Evolutionary conservation across 2,329 filamentous ascomycete genomes (phyloP).

Genomic region (Cladosporium phlei): DNA sequence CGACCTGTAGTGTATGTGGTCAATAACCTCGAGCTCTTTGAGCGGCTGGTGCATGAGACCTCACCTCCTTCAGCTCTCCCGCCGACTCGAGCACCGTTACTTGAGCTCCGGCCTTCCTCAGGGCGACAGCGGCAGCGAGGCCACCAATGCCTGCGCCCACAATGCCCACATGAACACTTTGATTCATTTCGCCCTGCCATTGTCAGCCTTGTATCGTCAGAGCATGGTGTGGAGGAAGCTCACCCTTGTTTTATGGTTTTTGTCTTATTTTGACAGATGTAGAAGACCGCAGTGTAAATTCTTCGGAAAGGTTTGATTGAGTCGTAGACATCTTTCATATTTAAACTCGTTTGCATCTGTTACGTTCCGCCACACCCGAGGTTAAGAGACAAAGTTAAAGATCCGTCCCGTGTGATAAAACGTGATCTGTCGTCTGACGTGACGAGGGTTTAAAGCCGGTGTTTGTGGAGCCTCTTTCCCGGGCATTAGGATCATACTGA

Average conservation of each 20-base stretch:
- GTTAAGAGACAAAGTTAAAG: too few species aligned
- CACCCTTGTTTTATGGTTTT: background rate
- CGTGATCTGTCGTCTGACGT: too few species aligned
- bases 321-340: too few species aligned
- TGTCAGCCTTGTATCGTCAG: background rate
- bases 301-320: background rate
- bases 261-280: background rate
- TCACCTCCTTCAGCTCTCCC: slow-evolving; percentile 29
- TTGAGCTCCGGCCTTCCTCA: slow-evolving; percentile 30
- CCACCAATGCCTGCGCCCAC: slow-evolving; percentile 36
- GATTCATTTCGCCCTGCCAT: background rate
- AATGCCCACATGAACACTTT: slow-evolving; percentile 21
- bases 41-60: background rate
- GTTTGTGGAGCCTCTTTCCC: too few species aligned
- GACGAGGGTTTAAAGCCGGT: too few species aligned
- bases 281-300: background rate
- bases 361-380: too few species aligned
- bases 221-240: background rate
- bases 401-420: too few species aligned
- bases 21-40: background rate
- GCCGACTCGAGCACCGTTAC: slow-evolving; percentile 39
- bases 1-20: slow-evolving; percentile 25
- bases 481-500: too few species aligned
- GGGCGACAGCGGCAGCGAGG: slow-evolving; percentile 37
- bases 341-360: background rate